A percentile compares a stretch with the other conserved stretches of the same genome.
Conservation (phyloP, 371 early-diverging fungal genomes). For the Mucor ambiguus region DNA sequence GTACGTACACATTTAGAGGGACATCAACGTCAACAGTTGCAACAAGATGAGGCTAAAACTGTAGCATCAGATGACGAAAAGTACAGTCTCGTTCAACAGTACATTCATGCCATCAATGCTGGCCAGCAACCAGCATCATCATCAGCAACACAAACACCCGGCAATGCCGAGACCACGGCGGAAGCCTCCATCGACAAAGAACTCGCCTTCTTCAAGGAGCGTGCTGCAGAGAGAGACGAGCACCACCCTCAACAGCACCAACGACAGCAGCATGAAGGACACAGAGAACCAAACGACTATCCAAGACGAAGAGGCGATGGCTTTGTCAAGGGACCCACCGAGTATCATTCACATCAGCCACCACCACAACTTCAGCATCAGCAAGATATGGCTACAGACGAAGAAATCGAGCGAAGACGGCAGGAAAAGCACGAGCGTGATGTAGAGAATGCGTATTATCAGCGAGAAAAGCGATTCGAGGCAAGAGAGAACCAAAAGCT, state of each 20-base stretch:
- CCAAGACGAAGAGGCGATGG: constrained; percentile 31
- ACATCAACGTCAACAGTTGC: constrained; percentile 48
- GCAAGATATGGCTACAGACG: constrained; percentile 48
- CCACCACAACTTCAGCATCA: constrained; percentile 2
- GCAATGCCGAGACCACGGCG: constrained; percentile 21
- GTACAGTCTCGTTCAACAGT: constrained; percentile 15
- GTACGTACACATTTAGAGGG: constrained; percentile 67
- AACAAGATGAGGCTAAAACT: constrained; percentile 22
- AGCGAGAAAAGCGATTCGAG: constrained; percentile 73
- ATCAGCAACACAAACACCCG: not conserved
- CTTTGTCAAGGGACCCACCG: constrained; percentile 23
- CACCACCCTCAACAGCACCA: not conserved
- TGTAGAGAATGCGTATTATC: constrained; percentile 65
- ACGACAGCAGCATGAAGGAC: constrained; percentile 42
- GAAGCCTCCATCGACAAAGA: constrained; percentile 61
- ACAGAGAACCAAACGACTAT: constrained; percentile 19
- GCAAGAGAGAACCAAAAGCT: constrained; percentile 56
- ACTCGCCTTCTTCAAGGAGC: constrained; percentile 67
- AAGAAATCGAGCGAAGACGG: constrained; percentile 68
- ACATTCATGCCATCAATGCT: constrained; percentile 40
- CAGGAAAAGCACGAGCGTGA: constrained; percentile 70
- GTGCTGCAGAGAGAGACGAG: constrained; percentile 57
- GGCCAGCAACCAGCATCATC: constrained; percentile 27
- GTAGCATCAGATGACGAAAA: constrained; percentile 14
- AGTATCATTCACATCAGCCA: not conserved